Evolutionary conservation across 176 grass and related monocot species (phyloP), one percentile per base, ranked within the genome.

Genomic region (Echinochloa phyllopogon): DNA sequence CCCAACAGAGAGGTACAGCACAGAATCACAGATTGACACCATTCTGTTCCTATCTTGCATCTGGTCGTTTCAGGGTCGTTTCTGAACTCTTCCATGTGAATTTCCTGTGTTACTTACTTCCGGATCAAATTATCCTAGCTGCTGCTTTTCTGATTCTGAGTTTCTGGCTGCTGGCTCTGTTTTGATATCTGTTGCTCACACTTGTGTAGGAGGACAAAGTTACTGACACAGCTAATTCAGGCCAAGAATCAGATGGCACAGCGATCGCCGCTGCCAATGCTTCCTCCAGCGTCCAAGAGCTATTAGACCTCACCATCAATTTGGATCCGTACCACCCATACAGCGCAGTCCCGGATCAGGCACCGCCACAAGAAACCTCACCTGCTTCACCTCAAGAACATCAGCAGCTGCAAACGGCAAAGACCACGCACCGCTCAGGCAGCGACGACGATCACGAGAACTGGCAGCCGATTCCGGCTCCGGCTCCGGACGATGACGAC

Each of bases 311-410:
- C 52, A 37, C 50, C 29, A 21, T 64, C 56, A 60, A 60, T 10
- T 4, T 60, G 1, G 57, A 9, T 24, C 45, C 20, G 69, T 4
- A 24, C 5, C 66, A 66, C 14, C 56, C 78, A 7, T 56, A 80
- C 75, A 88, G 87, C 39, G 66, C 21, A 37, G 41, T 24, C 48
- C 87, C 75, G 2, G 39, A 49, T 51, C 83, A 82, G 74, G 53
- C 10, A 17, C 20, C 43, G 6, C 75, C 44, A 15, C 47, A 43
- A 3, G 47, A 63, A 37, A 21, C 23, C 9, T 58, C 67, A 14
- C 72, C 71, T 65, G 65, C 25, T 10, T 47, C 48, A 18, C 24
- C 37, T 73, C 75, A 82, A 39, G 72, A 72, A 23, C 82, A 84
- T 56, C 73, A 48, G 60, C 43, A 75, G 76, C 33, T 63, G 70